phyloP scores from a whole-genome alignment of 495 filamentous ascomycete genomes.

The Xylaria palmicola region DNA sequence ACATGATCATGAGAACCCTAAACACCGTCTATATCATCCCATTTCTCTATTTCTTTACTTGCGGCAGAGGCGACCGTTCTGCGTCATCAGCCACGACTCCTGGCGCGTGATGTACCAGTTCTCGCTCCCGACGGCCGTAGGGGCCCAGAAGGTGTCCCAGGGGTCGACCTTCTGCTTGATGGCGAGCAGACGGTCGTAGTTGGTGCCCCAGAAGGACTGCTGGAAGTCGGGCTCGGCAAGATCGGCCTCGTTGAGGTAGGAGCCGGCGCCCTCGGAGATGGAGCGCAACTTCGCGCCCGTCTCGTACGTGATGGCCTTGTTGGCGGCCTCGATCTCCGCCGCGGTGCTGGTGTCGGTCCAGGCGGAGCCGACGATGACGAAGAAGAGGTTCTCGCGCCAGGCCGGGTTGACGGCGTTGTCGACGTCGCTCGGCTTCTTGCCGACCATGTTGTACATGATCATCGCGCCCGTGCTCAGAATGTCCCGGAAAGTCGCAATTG shows the following conservation, averaged over 20 bases:
- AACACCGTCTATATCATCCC: background rate
- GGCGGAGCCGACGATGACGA: slow-evolving; percentile 43
- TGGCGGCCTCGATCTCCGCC: slow-evolving; percentile 36
- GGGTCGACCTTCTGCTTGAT: slow-evolving; percentile 54
- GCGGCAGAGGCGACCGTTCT: slow-evolving; percentile 16
- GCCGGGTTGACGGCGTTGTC: slow-evolving; percentile 37
- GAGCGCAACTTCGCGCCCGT: slow-evolving; percentile 44
- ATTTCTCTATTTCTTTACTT: background rate
- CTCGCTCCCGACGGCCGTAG: slow-evolving; percentile 51
- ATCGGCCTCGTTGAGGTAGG: slow-evolving; percentile 49
- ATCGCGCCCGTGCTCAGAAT: slow-evolving; percentile 43
- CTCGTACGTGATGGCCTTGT: slow-evolving; percentile 49
- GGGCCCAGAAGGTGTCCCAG: slow-evolving; percentile 50
- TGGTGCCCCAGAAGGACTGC: slow-evolving; percentile 54
- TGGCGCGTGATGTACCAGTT: slow-evolving; percentile 35
- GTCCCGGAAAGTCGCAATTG: slow-evolving; percentile 36
- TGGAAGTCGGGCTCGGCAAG: slow-evolving; percentile 58
- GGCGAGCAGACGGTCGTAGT: slow-evolving; percentile 39
- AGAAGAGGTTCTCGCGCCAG: slow-evolving; percentile 41
- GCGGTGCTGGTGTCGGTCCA: slow-evolving; percentile 37
- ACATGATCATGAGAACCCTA: background rate
- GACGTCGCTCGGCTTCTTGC: slow-evolving; percentile 33
- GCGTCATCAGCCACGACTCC: slow-evolving; percentile 12
- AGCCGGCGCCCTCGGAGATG: slow-evolving; percentile 40
- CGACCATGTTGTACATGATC: slow-evolving; percentile 52